Conservation (phyloP, 2,329 filamentous ascomycete genomes). For the Monascus ruber region DNA sequence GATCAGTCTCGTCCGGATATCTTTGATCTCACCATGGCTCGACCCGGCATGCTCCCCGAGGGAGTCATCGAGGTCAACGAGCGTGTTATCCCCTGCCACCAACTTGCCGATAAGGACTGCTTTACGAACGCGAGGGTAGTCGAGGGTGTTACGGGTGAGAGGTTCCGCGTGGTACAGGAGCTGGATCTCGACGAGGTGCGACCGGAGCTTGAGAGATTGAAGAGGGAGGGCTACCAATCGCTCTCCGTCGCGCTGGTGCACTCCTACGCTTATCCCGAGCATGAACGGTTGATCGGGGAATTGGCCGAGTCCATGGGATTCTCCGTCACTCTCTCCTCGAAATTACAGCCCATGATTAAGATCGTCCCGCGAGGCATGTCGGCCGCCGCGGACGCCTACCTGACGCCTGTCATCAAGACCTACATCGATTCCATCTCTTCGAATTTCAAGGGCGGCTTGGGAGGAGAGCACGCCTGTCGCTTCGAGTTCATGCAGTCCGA, state of each 20-base stretch:
- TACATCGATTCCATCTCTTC: constrained; percentile 48
- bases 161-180: constrained; percentile 56
- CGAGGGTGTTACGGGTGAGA: constrained; percentile 50
- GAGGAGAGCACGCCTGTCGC: constrained; percentile 58
- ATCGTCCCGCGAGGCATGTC: constrained; percentile 66
- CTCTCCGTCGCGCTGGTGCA: constrained; percentile 84
- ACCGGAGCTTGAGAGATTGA: constrained; percentile 53
- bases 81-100: constrained; percentile 64
- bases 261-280: constrained; percentile 77
- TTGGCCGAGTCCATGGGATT: constrained; percentile 73
- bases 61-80: constrained; percentile 78
- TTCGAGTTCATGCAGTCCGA: constrained; percentile 98
- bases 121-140: constrained; percentile 54
- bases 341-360: constrained; percentile 79
- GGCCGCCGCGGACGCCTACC: constrained; percentile 67
- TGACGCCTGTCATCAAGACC: constrained; percentile 67
- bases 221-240: constrained; percentile 59
- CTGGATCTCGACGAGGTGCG: constrained; percentile 45
- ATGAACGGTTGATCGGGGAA: constrained; percentile 67
- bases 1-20: constrained; percentile 85
- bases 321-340: constrained; percentile 63
- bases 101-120: constrained; percentile 52
- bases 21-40: constrained; percentile 76
- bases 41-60: constrained; percentile 77
- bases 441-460: constrained; percentile 70